Conservation (phyloP, 805 yeast genomes). For the Nakazawaea ambrosiae region DNA sequence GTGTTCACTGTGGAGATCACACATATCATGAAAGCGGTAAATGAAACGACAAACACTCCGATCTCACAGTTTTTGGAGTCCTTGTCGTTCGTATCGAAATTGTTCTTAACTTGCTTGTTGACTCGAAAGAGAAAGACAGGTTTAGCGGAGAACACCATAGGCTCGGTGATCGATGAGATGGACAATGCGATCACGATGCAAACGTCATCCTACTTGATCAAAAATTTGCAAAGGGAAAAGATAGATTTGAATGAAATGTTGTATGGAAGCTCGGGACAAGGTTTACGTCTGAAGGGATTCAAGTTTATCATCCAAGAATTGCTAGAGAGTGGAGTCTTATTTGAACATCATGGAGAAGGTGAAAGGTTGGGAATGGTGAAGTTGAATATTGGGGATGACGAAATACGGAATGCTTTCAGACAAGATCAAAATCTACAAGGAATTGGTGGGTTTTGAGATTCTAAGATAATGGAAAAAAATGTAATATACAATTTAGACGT, state of each 20-base stretch:
- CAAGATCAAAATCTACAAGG: slow-evolving; percentile 38
- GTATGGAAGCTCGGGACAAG: slow-evolving; percentile 15
- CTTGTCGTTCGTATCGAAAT: slow-evolving; percentile 62
- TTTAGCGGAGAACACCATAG: slow-evolving; percentile 60
- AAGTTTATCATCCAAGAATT: slow-evolving; percentile 58
- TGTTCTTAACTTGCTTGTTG: slow-evolving; percentile 64
- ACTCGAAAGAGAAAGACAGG: slow-evolving; percentile 62
- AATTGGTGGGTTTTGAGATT: slow-evolving; percentile 2
- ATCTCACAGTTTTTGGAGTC: slow-evolving; percentile 48
- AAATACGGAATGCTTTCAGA: slow-evolving; percentile 51
- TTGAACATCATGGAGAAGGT: slow-evolving; percentile 59
- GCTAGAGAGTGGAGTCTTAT: slow-evolving; percentile 70
- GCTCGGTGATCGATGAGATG: slow-evolving; percentile 76
- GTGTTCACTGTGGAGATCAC: slow-evolving; percentile 54
- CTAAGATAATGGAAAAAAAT: no score
- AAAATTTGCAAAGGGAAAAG: slow-evolving; percentile 16
- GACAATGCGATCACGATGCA: slow-evolving; percentile 20
- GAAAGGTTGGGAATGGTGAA: slow-evolving; percentile 62
- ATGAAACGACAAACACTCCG: slow-evolving; percentile 75
- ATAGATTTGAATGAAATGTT: slow-evolving; percentile 19
- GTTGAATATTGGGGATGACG: slow-evolving; percentile 66
- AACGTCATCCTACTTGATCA: slow-evolving; percentile 13
- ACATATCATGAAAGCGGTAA: slow-evolving; percentile 74
- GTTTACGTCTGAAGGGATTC: slow-evolving; percentile 47
- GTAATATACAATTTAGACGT: no score